Evolutionary conservation across 805 yeast genomes (phyloP).

Genomic region (Nadsonia fulvescens): DNA sequence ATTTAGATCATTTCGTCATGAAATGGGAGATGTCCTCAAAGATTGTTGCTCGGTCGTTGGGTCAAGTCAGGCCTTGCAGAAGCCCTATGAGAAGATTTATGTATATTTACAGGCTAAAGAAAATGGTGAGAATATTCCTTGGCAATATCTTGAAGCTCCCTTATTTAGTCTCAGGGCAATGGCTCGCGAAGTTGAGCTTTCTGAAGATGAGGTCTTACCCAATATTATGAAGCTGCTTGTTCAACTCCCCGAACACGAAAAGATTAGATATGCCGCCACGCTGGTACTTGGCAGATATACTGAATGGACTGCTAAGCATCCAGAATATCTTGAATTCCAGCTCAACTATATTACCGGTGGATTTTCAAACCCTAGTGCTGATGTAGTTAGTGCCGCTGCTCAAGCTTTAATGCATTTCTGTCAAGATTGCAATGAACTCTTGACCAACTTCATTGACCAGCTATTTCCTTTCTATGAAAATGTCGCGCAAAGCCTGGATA

Average conservation of each 20-base stretch:
- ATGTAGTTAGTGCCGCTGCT: constrained; percentile 69
- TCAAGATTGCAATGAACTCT: constrained; percentile 61
- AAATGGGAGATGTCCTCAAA: constrained; percentile 93
- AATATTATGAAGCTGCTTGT: constrained; percentile 51
- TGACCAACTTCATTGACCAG: constrained; percentile 56
- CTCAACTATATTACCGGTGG: constrained; percentile 71
- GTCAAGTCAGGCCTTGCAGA: constrained; percentile 42
- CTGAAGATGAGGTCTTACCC: constrained; percentile 53
- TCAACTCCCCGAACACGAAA: constrained; percentile 66
- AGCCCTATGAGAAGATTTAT: constrained; percentile 50
- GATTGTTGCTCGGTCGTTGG: constrained; percentile 91
- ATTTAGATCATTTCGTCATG: constrained; percentile 85
- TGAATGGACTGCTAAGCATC: constrained; percentile 82
- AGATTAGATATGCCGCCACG: constrained; percentile 82
- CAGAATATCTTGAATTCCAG: constrained; percentile 65
- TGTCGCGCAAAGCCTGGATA: constrained; percentile 36
- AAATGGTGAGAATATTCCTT: constrained; percentile 25
- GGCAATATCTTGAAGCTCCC: constrained; percentile 88
- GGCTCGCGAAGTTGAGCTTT: constrained; percentile 73
- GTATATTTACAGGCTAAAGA: constrained; percentile 18
- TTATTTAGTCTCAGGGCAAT: constrained; percentile 78
- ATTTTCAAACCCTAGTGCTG: constrained; percentile 25
- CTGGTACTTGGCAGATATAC: constrained; percentile 91
- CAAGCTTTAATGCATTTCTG: constrained; percentile 90
- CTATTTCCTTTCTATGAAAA: constrained; percentile 53